These are phyloP conservation scores for Zea luxurians DNA, from an alignment of 176 grass and related monocot species.

Conservation along the genomic window DNA sequence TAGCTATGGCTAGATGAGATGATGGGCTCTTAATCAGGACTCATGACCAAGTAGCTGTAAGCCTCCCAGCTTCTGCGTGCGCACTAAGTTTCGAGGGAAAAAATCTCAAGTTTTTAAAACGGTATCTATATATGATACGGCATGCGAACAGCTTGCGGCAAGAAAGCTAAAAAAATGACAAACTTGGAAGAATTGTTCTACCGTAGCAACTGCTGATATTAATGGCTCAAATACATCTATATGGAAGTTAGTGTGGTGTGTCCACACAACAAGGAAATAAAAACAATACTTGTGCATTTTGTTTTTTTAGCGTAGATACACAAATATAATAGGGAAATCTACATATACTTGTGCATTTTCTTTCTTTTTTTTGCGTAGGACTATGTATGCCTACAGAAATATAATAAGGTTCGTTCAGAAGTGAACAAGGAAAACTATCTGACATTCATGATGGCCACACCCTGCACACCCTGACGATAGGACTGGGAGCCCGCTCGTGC, in stretches of 20 bases:
- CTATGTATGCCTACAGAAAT: not conserved
- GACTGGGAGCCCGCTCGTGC: conserved; percentile 17
- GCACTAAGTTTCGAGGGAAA: too few species aligned
- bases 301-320: not conserved
- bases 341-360: conserved; percentile 13
- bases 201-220: not conserved
- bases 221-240: not conserved
- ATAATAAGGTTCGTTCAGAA: not conserved
- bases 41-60: too few species aligned
- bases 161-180: not conserved
- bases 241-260: not conserved
- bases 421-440: not conserved
- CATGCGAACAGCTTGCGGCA: not conserved
- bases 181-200: not conserved
- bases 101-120: too few species aligned
- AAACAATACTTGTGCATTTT: not conserved
- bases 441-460: conserved; percentile 20
- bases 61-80: too few species aligned
- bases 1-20: too few species aligned
- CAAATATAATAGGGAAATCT: not conserved
- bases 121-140: too few species aligned
- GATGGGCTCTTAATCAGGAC: too few species aligned
- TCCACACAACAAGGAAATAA: not conserved
- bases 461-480: not conserved
- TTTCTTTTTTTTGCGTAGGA: not conserved